Base-by-base conservation (phyloP, 805 yeast species). In the Candida vartiovaarae region DNA sequence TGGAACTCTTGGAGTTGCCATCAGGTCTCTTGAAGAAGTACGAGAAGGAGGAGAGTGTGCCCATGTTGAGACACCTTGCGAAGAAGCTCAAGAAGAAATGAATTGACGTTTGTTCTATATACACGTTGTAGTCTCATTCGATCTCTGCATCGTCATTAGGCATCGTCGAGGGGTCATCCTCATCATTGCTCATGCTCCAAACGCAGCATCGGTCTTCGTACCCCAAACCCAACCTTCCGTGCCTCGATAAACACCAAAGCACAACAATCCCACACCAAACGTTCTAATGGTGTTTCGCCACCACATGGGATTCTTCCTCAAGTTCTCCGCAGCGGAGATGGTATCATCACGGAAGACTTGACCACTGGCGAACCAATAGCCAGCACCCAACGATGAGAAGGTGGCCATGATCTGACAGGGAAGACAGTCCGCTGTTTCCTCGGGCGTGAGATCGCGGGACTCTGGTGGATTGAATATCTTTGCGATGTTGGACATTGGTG, bases 401-500 rank as follows among this genome's bases (percentile, higher is more conserved):
- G 87, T 71, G 37, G 84, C 82, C 67, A 82, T 75, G 1, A 78
- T 59, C 47, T 84, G 83, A 55, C 95, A 85, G 3, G 84, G 78
- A 2, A 81, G 51, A 55, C 95, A 85, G 50, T 75, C 80, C 46
- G 66, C 66, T 34, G 62, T 52, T 40, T 69, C 69, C 46, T 71
- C 74, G 25, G 70, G 71, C 3, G 56, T 56, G 24, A 58, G 42
- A 20, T 58, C 61, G 6, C 62, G 42, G 11, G 59, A 48, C 11
- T 50, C 50, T 6, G 59, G 57, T 2, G 62, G 62, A 8, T 49
- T 48, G 38, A 58, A 51, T 5, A 58, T 58, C 8, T 51, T 54
- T 10, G 51, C 32, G 4, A 58, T 58, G 40, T 58, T 58, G 28
- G 62, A 58, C 54, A 51, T 51, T 15, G 20, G 20, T 15, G 20